Percentiles rank a stretch among this genome's conserved stretches.
Conservation (phyloP, 1,284 basidiomycete species). For the Ustilago shanxiensis region DNA sequence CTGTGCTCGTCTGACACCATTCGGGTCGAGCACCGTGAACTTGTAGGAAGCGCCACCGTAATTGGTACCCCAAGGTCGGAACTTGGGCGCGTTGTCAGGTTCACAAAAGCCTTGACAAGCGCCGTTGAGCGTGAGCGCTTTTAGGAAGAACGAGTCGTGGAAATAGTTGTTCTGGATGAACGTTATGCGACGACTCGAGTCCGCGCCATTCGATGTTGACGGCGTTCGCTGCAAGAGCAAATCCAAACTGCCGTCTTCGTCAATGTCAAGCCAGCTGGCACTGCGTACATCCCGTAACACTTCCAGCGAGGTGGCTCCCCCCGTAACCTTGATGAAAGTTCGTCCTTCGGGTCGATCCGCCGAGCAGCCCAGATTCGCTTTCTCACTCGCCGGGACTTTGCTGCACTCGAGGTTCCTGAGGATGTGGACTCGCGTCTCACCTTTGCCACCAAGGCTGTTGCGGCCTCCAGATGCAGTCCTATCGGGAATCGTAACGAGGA, state of each 20-base stretch:
- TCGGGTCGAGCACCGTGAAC: slow-evolving; percentile 94
- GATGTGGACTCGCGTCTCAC: slow-evolving; percentile 76
- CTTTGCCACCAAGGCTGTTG: slow-evolving; percentile 38
- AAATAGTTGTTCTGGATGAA: slow-evolving; percentile 99
- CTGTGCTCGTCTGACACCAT: slow-evolving; percentile 88
- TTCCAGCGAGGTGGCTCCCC: slow-evolving; percentile 78
- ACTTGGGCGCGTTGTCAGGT: slow-evolving; percentile 32
- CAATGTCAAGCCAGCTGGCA: slow-evolving; percentile 88
- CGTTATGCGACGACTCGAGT: slow-evolving; percentile 72
- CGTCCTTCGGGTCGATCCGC: slow-evolving; percentile 36
- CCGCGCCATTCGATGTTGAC: slow-evolving; percentile 23
- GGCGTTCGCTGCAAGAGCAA: slow-evolving; percentile 82
- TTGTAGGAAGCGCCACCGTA: slow-evolving; percentile 96
- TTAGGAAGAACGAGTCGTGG: slow-evolving; percentile 98
- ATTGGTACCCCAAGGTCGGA: slow-evolving; percentile 86
- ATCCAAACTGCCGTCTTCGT: slow-evolving; percentile 96
- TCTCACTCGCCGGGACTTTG: slow-evolving; percentile 67
- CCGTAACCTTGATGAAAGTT: slow-evolving; percentile 71
- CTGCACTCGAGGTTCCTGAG: slow-evolving; percentile 81
- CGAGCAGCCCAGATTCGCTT: slow-evolving; percentile 33
- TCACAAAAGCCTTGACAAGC: slow-evolving; percentile 86
- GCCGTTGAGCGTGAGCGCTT: slow-evolving; percentile 90
- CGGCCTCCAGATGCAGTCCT: slow-evolving; percentile 54
- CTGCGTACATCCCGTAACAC: slow-evolving; percentile 82
- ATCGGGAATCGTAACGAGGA: slow-evolving; percentile 76